These are phyloP conservation scores for Metarhizium anisopliae DNA, from an alignment of 2,329 filamentous ascomycete genomes.

Conservation along the genomic window DNA sequence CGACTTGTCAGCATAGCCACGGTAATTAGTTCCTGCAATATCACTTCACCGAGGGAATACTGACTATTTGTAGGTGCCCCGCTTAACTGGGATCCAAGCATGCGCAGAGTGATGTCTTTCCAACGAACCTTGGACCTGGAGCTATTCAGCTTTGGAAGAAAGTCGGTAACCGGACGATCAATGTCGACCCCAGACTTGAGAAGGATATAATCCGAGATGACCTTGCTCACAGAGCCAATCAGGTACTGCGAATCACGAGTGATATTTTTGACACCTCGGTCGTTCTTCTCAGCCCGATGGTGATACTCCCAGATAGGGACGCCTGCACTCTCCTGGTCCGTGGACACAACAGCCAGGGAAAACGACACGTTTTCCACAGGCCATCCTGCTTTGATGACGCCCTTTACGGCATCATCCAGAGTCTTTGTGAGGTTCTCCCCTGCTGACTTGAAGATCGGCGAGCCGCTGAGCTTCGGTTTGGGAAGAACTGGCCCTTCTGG, in stretches of 20 bases:
- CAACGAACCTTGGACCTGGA: slow-evolving; percentile 20
- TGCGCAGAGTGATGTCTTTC: slow-evolving; percentile 26
- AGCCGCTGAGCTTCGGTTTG: slow-evolving; percentile 10
- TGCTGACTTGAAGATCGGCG: slow-evolving; percentile 19
- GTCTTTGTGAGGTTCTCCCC: slow-evolving; percentile 17
- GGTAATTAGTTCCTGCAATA: background rate
- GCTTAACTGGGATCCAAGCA: slow-evolving; percentile 27
- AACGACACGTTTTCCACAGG: slow-evolving; percentile 27
- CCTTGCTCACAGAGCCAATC: slow-evolving; percentile 31
- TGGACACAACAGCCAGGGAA: slow-evolving; percentile 26
- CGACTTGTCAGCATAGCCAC: background rate
- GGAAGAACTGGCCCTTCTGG: slow-evolving; percentile 22
- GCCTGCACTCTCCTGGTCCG: slow-evolving; percentile 15
- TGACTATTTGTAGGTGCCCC: slow-evolving; percentile 28
- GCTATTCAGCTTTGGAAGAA: slow-evolving; percentile 22
- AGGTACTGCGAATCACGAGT: slow-evolving; percentile 30
- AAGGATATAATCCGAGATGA: slow-evolving; percentile 27
- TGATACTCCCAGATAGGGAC: slow-evolving; percentile 32
- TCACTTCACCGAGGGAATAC: slow-evolving; percentile 3
- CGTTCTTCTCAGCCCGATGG: slow-evolving; percentile 24
- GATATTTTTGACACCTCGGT: slow-evolving; percentile 22
- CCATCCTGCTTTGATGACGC: slow-evolving; percentile 25
- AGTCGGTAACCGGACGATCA: slow-evolving; percentile 23
- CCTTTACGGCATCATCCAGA: slow-evolving; percentile 21
- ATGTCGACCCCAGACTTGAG: slow-evolving; percentile 25